Conservation (phyloP, 129 eudicot species). For the Flaveria trinervia region DNA sequence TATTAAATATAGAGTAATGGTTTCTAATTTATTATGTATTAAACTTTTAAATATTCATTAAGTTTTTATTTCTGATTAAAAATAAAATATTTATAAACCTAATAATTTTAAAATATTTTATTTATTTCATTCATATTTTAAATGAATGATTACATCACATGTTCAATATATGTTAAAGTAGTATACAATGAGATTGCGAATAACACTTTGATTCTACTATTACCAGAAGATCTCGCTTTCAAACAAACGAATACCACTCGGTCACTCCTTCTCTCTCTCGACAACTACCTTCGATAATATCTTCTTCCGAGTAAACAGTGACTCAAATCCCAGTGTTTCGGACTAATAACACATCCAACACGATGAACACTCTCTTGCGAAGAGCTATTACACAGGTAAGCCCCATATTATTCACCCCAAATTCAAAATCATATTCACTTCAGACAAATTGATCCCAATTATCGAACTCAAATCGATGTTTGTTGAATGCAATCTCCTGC, state of each 20-base stretch:
- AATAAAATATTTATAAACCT: no score
- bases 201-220: no score
- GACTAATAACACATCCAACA: not conserved
- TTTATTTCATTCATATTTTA: no score
- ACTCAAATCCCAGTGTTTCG: not conserved
- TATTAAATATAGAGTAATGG: no score
- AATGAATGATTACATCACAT: no score
- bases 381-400: constrained; percentile 37
- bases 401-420: not conserved
- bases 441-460: not conserved
- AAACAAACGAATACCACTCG: not conserved
- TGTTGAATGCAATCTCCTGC: not conserved
- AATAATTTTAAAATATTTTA: no score
- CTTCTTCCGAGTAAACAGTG: not conserved
- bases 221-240: not conserved
- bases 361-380: constrained; percentile 37
- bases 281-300: not conserved
- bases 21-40: no score
- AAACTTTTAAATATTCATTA: no score
- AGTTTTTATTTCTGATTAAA: no score
- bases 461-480: constrained; percentile 8
- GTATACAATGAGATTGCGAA: no score
- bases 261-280: not conserved
- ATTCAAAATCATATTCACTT: not conserved
- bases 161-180: no score